phyloP scores from a whole-genome alignment of 164 flowering plant species.

The Malania oleifera region DNA sequence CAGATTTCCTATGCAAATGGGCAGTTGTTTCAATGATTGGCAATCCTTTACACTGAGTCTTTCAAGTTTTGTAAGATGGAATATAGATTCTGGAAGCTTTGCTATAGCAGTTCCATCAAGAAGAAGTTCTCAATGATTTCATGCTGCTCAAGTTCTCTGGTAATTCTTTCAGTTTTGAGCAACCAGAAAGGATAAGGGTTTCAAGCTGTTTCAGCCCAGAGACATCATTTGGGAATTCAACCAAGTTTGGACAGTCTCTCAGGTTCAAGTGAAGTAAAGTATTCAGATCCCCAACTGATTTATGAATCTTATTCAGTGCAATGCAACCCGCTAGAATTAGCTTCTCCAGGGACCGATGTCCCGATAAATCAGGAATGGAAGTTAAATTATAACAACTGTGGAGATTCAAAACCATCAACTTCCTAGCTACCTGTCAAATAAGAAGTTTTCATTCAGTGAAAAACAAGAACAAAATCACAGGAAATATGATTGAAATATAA shows the following conservation, averaged over 20 bases:
- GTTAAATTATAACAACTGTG: constrained; percentile 20
- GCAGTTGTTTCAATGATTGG: constrained; percentile 24
- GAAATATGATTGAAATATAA: too few relatives aligned
- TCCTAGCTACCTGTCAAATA: constrained; percentile 27
- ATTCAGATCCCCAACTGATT: constrained; percentile 29
- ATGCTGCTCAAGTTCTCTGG: constrained; percentile 31
- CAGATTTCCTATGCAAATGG: constrained; percentile 22
- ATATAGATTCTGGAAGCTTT: constrained; percentile 34
- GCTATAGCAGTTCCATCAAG: constrained; percentile 31
- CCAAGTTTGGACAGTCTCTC: constrained; percentile 28
- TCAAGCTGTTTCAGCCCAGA: constrained; percentile 41
- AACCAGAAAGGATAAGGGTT: constrained; percentile 34
- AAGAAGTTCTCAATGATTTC: constrained; percentile 32
- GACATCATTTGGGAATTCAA: constrained; percentile 36
- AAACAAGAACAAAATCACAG: too few relatives aligned
- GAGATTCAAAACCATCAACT: constrained; percentile 39
- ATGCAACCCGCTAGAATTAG: constrained; percentile 30
- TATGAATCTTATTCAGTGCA: constrained; percentile 21
- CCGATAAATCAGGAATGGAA: constrained; percentile 41
- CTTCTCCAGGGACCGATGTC: constrained; percentile 24
- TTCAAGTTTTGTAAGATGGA: constrained; percentile 36
- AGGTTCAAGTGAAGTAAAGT: constrained; percentile 31
- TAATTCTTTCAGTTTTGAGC: constrained; percentile 28
- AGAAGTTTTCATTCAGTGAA: neutral
- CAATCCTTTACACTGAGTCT: constrained; percentile 28